These are phyloP conservation scores for Albophoma yamanashiensis DNA, from an alignment of 2,329 filamentous ascomycete genomes.

Conservation along the genomic window DNA sequence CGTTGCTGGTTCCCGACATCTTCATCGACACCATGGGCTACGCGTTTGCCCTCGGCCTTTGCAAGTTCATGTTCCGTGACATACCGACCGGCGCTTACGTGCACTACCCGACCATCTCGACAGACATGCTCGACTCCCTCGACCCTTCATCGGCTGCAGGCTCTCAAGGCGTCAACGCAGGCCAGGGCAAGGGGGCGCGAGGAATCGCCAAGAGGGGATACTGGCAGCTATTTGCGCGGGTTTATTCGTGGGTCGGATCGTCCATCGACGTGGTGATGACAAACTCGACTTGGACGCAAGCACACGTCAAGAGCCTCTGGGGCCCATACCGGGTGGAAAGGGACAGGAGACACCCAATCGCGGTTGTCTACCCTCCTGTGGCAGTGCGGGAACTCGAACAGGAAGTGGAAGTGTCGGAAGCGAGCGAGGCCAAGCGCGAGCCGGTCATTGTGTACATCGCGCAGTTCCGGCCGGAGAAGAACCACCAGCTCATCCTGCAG, in stretches of 20 bases:
- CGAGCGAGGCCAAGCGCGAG: slow-evolving; percentile 59
- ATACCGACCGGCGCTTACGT: slow-evolving; percentile 89
- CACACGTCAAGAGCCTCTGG: slow-evolving; percentile 75
- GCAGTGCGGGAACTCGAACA: slow-evolving; percentile 76
- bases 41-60: slow-evolving; percentile 77
- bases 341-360: slow-evolving; percentile 42
- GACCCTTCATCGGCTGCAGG: slow-evolving; percentile 50
- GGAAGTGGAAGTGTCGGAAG: slow-evolving; percentile 58
- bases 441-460: slow-evolving; percentile 82
- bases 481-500: slow-evolving; percentile 76
- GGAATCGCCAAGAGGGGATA: slow-evolving; percentile 69
- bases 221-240: slow-evolving; percentile 72
- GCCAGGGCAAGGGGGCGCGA: slow-evolving; percentile 61
- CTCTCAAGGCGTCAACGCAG: slow-evolving; percentile 68
- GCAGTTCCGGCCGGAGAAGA: slow-evolving; percentile 96
- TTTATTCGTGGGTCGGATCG: slow-evolving; percentile 76
- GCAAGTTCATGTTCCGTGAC: slow-evolving; percentile 67
- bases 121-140: slow-evolving; percentile 86
- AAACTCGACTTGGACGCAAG: slow-evolving; percentile 90
- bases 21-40: slow-evolving; percentile 99
- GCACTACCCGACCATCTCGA: slow-evolving; percentile 96
- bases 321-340: slow-evolving; percentile 41
- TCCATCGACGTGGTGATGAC: slow-evolving; percentile 93
- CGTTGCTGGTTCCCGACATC: slow-evolving; percentile 82
- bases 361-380: slow-evolving; percentile 83